Evolutionary conservation across 1,284 basidiomycete species (phyloP).

Genomic region (Marasmius tenuissimus): DNA sequence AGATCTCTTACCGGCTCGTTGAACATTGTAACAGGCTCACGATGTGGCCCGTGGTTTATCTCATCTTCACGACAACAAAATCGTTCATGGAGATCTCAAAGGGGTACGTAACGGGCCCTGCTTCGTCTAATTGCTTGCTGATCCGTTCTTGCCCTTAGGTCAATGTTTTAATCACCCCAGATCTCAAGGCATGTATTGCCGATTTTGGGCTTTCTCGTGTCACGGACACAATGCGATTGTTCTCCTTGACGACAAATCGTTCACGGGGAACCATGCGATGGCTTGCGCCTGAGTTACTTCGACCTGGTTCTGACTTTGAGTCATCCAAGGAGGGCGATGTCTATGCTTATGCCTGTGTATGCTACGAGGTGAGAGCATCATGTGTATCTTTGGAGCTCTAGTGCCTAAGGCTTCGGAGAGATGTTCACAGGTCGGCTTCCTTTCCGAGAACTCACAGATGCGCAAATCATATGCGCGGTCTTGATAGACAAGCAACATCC

Average conservation of each 20-base stretch:
- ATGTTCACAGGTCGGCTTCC: neutral
- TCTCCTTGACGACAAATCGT: neutral
- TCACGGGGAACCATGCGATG: neutral
- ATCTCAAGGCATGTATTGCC: neutral
- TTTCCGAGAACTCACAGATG: neutral
- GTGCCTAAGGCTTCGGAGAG: neutral
- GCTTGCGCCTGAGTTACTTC: neutral
- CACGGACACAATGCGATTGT: neutral
- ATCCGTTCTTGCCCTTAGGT: neutral
- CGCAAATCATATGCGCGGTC: neutral
- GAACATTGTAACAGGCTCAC: neutral
- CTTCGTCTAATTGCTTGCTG: neutral
- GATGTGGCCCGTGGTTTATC: neutral
- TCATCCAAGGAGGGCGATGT: neutral
- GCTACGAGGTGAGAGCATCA: neutral
- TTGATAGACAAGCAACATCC: neutral
- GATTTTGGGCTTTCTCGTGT: neutral
- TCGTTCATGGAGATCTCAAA: neutral
- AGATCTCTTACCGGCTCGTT: neutral
- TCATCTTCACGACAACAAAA: neutral
- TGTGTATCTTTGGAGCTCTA: neutral
- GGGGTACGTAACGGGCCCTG: neutral
- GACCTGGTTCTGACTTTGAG: too few relatives aligned
- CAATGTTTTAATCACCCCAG: neutral
- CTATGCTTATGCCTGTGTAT: neutral